Evolutionary conservation across 1,139 yeast species (phyloP).

Genomic region (Pichia sp.): DNA sequence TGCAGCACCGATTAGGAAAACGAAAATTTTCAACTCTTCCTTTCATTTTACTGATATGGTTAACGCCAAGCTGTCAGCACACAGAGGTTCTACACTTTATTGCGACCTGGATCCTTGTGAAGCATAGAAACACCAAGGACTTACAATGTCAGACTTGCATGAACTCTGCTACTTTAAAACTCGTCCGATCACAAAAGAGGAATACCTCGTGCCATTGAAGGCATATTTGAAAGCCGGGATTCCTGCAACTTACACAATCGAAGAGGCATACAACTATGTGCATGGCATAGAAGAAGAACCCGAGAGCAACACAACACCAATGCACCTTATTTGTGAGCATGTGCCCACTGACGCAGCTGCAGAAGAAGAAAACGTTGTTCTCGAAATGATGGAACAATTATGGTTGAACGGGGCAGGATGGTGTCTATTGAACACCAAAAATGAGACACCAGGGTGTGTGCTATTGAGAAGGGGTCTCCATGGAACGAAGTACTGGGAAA

Average conservation of each 20-base stretch:
- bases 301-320: constrained; percentile 59
- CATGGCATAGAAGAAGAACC: constrained; percentile 40
- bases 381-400: constrained; percentile 55
- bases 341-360: constrained; percentile 47
- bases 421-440: constrained; percentile 64
- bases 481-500: constrained; percentile 36
- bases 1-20: no score
- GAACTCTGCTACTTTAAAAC: constrained; percentile 54
- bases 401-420: constrained; percentile 91
- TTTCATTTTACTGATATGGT: no score
- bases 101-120: no score
- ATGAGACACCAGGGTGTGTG: constrained; percentile 76
- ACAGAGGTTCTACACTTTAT: no score
- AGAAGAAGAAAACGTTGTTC: constrained; percentile 49
- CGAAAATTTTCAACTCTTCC: no score
- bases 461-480: constrained; percentile 48
- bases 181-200: constrained; percentile 50
- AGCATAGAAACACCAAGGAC: no score
- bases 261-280: constrained; percentile 62
- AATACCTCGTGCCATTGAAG: constrained; percentile 43
- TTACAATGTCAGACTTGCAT: constrained; percentile 67
- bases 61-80: no score
- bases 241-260: constrained; percentile 78
- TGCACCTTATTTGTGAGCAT: constrained; percentile 59
- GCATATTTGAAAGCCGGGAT: constrained; percentile 55